Evolutionary conservation across 1,139 yeast species (phyloP).

Genomic region (Pichia cactophila): DNA sequence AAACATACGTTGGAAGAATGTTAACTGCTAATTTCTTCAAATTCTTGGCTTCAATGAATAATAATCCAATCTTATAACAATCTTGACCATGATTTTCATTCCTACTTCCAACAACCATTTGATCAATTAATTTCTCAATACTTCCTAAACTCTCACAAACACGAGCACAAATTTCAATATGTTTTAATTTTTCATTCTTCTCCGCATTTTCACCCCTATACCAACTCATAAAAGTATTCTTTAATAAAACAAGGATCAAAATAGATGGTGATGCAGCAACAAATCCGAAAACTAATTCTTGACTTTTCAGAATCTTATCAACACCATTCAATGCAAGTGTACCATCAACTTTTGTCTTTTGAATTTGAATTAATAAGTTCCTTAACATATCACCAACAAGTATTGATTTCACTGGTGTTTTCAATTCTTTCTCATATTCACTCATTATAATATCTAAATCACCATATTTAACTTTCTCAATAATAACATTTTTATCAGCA

Average conservation of each 20-base stretch:
- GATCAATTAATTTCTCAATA: constrained; percentile 43
- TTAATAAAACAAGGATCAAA: constrained; percentile 44
- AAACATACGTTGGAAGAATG: constrained; percentile 41
- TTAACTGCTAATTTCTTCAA: constrained; percentile 41
- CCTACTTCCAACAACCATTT: constrained; percentile 1
- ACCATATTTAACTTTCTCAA: constrained; percentile 18
- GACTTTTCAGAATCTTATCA: constrained; percentile 80
- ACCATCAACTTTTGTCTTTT: constrained; percentile 93
- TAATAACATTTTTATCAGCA: constrained; percentile 13
- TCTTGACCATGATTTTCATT: constrained; percentile 4
- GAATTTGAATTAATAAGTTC: constrained; percentile 78
- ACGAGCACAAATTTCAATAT: constrained; percentile 19
- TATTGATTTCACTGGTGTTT: constrained; percentile 58
- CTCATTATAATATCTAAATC: constrained; percentile 65
- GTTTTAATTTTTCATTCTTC: constrained; percentile 1
- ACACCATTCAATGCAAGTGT: constrained; percentile 85
- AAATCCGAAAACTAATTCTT: constrained; percentile 85
- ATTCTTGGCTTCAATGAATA: constrained; percentile 51
- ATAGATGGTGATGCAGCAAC: constrained; percentile 83
- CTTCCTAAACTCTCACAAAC: constrained; percentile 47
- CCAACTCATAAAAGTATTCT: constrained; percentile 18
- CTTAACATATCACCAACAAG: constrained; percentile 65
- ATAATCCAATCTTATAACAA: constrained; percentile 40
- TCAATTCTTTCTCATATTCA: constrained; percentile 69
- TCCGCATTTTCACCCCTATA: constrained; percentile 6